Conservation (phyloP, 805 yeast genomes). For the Yarrowia sp. region DNA sequence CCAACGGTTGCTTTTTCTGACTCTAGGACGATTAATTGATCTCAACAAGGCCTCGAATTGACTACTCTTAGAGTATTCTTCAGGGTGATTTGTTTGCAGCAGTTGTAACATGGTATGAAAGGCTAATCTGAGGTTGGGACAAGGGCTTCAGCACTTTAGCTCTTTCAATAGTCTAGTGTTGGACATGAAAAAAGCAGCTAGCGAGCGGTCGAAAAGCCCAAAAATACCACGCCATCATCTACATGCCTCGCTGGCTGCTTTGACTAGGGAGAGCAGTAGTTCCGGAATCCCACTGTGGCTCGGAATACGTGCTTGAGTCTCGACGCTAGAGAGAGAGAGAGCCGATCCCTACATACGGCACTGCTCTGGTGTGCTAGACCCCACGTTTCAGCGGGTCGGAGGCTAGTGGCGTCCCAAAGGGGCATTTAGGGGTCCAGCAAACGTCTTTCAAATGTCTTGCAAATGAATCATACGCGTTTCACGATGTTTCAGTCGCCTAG, state of each 20-base stretch:
- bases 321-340: too few relatives aligned
- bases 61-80: too few relatives aligned
- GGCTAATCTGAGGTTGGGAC: not conserved
- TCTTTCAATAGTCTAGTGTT: not conserved
- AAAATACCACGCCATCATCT: not conserved
- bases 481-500: conserved; percentile 7
- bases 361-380: too few relatives aligned
- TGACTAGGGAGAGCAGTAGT: not conserved
- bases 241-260: conserved; percentile 1
- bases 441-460: conserved; percentile 6
- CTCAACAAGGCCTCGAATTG: too few relatives aligned
- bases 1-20: too few relatives aligned
- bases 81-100: not conserved
- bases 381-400: too few relatives aligned
- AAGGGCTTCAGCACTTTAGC: not conserved
- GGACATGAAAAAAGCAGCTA: conserved; percentile 1
- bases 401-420: not conserved
- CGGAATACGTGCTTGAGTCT: too few relatives aligned
- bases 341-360: too few relatives aligned
- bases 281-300: too few relatives aligned
- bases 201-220: not conserved
- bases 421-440: conserved; percentile 3
- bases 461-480: not conserved
- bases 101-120: conserved; percentile 18
- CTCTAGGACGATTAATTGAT: too few relatives aligned